Evolutionary conservation across 2,329 filamentous ascomycete species (phyloP), one percentile per base, ranked within the genome.

Genomic region (Westerdykella aurantiaca): DNA sequence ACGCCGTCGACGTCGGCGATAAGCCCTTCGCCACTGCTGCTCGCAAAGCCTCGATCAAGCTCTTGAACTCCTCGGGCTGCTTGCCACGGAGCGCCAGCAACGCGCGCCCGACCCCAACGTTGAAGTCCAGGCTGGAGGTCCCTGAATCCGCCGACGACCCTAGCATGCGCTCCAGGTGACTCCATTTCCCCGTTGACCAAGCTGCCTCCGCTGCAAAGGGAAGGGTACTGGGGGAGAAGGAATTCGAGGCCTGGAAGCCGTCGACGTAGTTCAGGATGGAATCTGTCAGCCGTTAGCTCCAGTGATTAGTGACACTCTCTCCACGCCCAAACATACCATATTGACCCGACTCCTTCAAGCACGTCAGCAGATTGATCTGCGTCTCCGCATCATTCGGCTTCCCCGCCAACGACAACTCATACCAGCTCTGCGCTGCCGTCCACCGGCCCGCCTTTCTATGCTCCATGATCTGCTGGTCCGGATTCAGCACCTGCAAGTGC

Each of bases 351-450:
- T 96, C 89, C 61, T 89, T 90, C 9, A 98, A 74, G 57, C 93
- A 97, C 23, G 83, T 86, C 42, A 98, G 73, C 31, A 98, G 76
- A 56, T 94, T 86, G 44, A 87, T 75, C 62, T 96, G 90, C 11
- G 86, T 77, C 44, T 94, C 85, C 14, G 79, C 64, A 60, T 95
- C 84, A 42, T 83, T 75, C 0, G 91, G 90, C 37, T 85, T 78
- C 56, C 93, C 83, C 2, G 86, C 83, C 29, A 97, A 75, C 50
- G 90, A 84, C 51, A 95, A 82, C 63, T 98, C 90, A 66, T 96
- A 97, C 93, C 94, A 98, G 50, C 88, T 95, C 69, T 97, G 93
- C 18, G 90, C 93, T 41, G 91, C 88, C 13, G 87, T 84, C 90
- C 93, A 98, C 49, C 90, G 78, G 4, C 93, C 93, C 16, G 90